Evolutionary conservation across 2,329 filamentous ascomycete species (phyloP).

Genomic region (Nothopassalora personata): DNA sequence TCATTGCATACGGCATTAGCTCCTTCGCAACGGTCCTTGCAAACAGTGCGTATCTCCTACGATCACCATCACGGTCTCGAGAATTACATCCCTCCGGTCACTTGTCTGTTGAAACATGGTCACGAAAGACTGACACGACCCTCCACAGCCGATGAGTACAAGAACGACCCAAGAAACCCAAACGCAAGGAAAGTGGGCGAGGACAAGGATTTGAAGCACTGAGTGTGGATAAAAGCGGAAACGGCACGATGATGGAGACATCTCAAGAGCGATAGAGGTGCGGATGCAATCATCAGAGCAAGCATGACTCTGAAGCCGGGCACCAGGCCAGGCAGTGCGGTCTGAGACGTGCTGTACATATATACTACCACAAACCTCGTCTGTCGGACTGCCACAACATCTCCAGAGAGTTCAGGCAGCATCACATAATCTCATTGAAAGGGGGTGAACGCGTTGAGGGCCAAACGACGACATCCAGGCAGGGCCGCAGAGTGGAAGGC

Average conservation of each 20-base stretch:
- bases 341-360: slow-evolving; percentile 5
- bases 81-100: not conserved
- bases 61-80: not conserved
- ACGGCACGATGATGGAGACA: not conserved
- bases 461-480: too few species aligned
- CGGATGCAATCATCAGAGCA: not conserved
- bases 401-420: not conserved
- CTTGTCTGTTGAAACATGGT: too few species aligned
- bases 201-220: slow-evolving; percentile 12
- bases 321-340: not conserved
- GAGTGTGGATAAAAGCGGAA: not conserved
- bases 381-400: not conserved
- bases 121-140: slow-evolving; percentile 1
- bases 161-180: slow-evolving; percentile 93
- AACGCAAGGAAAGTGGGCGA: slow-evolving; percentile 37
- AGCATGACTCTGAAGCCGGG: not conserved
- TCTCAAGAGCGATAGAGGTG: not conserved
- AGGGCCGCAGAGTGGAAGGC: too few species aligned
- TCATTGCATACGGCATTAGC: slow-evolving; percentile 91
- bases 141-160: slow-evolving; percentile 76
- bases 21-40: slow-evolving; percentile 70
- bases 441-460: not conserved
- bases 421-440: too few species aligned
- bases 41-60: slow-evolving; percentile 59
- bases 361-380: slow-evolving; percentile 2